Percentiles rank a stretch among this genome's conserved stretches.
phyloP scores from a whole-genome alignment of 768 basidiomycete genomes.

The Ramaria sp. region DNA sequence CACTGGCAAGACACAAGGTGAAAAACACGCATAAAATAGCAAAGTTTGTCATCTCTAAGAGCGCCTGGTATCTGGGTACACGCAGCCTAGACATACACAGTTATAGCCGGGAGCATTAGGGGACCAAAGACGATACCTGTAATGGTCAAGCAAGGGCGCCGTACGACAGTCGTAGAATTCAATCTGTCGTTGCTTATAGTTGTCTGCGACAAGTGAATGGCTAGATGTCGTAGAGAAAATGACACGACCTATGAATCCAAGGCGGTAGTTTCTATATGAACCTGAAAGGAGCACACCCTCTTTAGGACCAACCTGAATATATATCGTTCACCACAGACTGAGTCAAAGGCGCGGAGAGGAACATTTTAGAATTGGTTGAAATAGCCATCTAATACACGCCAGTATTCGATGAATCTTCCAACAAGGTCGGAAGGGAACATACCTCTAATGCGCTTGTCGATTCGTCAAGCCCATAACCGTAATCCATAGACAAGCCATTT shows the following conservation, averaged over 20 bases:
- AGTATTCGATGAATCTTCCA: slow-evolving; percentile 1
- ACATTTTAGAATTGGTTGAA: slow-evolving; percentile 71
- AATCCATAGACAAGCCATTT: slow-evolving; percentile 38
- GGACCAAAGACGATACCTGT: slow-evolving; percentile 36
- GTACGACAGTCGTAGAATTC: slow-evolving; percentile 58
- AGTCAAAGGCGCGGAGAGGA: slow-evolving; percentile 72
- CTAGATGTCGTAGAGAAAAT: slow-evolving; percentile 49
- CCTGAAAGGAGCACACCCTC: neutral
- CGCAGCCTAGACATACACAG: slow-evolving; percentile 39
- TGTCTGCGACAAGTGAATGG: slow-evolving; percentile 78
- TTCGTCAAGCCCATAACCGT: slow-evolving; percentile 53
- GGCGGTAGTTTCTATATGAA: neutral
- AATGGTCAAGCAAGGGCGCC: slow-evolving; percentile 75
- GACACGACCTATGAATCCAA: slow-evolving; percentile 32
- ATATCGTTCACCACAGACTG: slow-evolving; percentile 86
- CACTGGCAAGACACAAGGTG: slow-evolving; percentile 65
- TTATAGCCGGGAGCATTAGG: neutral
- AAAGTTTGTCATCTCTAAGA: slow-evolving; percentile 75
- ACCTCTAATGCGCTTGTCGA: slow-evolving; percentile 84
- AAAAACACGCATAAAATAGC: slow-evolving; percentile 56
- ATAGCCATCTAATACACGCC: slow-evolving; percentile 63
- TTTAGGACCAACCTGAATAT: slow-evolving; percentile 42
- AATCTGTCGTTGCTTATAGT: slow-evolving; percentile 73
- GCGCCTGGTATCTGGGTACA: slow-evolving; percentile 70
- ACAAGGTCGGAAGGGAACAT: slow-evolving; percentile 16